A percentile compares a stretch with the other conserved stretches of the same genome.
phyloP scores from a whole-genome alignment of 108 stramenopile species.

The Bacterosira constricta region DNA sequence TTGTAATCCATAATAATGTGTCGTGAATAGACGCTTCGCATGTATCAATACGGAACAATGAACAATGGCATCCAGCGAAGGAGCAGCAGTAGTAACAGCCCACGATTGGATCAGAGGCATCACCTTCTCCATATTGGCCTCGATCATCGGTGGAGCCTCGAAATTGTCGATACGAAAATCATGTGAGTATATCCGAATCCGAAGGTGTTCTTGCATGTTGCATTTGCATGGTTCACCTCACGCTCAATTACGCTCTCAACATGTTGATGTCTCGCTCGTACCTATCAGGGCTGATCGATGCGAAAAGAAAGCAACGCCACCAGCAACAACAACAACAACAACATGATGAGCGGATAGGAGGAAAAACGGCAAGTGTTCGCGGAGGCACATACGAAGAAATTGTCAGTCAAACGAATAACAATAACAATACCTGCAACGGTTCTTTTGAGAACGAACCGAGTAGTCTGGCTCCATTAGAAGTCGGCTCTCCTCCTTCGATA shows the following conservation, averaged over 20 bases:
- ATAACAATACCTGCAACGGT: not conserved
- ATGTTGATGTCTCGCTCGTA: not conserved
- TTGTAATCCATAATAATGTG: too few relatives aligned
- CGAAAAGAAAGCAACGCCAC: not conserved
- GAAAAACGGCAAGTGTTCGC: not conserved
- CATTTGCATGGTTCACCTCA: too few relatives aligned
- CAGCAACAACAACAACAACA: not conserved
- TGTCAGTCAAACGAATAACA: not conserved
- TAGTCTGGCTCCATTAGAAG: not conserved
- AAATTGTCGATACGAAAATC: slow-evolving; percentile 85
- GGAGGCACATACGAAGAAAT: not conserved
- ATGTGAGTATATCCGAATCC: slow-evolving; percentile 51
- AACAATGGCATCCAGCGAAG: not conserved
- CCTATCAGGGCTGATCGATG: slow-evolving; percentile 30
- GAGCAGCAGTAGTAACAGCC: slow-evolving; percentile 23
- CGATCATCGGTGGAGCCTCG: slow-evolving; percentile 76
- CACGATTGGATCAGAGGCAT: slow-evolving; percentile 81
- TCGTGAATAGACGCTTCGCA: too few relatives aligned
- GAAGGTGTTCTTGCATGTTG: too few relatives aligned
- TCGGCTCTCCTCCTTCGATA: not conserved
- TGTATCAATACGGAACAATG: not conserved
- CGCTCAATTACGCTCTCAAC: too few relatives aligned
- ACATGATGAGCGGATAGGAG: not conserved
- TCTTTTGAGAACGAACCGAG: not conserved
- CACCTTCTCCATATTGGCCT: slow-evolving; percentile 67